These are phyloP conservation scores for Westerdykella aurantiaca DNA, from an alignment of 2,329 filamentous ascomycete species.

Conservation along the genomic window DNA sequence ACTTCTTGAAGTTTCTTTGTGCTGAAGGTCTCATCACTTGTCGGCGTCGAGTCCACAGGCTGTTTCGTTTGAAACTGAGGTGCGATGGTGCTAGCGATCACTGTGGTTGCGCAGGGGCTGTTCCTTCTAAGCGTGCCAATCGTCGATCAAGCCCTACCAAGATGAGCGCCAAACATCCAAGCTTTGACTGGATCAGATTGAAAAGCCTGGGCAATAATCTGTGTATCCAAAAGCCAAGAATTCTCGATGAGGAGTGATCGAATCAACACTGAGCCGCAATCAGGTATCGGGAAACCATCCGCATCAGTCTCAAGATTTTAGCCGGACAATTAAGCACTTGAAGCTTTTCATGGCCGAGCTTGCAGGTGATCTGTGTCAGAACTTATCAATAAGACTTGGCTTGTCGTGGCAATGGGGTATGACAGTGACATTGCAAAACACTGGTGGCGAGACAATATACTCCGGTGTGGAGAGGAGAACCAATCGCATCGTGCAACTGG, in stretches of 20 bases:
- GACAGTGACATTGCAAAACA: no score
- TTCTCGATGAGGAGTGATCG: neutral
- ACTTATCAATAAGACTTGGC: no score
- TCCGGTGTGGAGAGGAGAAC: no score
- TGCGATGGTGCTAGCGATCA: no score
- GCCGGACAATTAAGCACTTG: slow-evolving; percentile 16
- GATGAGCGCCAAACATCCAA: slow-evolving; percentile 8
- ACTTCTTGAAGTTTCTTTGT: no score
- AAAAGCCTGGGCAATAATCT: slow-evolving; percentile 10
- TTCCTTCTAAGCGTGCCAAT: no score
- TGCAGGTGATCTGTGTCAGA: no score
- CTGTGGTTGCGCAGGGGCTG: no score
- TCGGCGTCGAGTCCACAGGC: neutral
- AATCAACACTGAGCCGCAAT: neutral
- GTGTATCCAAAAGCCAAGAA: slow-evolving; percentile 8
- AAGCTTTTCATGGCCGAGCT: slow-evolving; percentile 1
- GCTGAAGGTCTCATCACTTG: neutral
- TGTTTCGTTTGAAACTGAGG: neutral
- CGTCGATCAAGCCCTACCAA: slow-evolving; percentile 11
- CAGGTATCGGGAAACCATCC: slow-evolving; percentile 15
- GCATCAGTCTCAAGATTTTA: slow-evolving; percentile 20
- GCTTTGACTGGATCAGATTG: slow-evolving; percentile 11
- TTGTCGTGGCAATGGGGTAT: no score
- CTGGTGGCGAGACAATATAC: no score
- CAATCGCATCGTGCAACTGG: no score